Percentiles rank a stretch among this genome's conserved stretches.
Conservation (phyloP, 2,329 filamentous ascomycete genomes). For the Hysterium pulicare region DNA sequence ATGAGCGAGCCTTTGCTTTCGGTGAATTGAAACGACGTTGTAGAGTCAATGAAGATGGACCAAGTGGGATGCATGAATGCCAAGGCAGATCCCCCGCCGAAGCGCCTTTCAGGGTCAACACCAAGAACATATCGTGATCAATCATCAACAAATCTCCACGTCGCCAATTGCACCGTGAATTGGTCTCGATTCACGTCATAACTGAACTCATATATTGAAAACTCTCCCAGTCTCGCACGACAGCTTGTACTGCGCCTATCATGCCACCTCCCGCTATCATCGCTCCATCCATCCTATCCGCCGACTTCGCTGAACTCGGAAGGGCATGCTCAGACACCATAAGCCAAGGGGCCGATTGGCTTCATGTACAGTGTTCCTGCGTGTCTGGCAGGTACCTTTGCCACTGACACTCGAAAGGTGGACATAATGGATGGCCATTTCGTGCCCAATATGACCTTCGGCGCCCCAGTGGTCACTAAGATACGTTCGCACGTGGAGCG, state of each 20-base stretch:
- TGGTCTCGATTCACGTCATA: not conserved
- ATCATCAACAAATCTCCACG: not conserved
- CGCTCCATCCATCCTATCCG: conserved; percentile 95
- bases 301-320: conserved; percentile 88
- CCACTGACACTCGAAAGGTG: conserved; percentile 77
- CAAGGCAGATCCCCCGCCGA: not conserved
- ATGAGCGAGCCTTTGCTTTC: no score
- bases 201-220: conserved; percentile 3
- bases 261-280: conserved; percentile 95
- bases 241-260: conserved; percentile 23
- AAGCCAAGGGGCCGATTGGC: conserved; percentile 66
- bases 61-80: not conserved
- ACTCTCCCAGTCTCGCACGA: conserved; percentile 7
- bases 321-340: conserved; percentile 85
- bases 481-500: conserved; percentile 81
- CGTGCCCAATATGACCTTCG: conserved; percentile 97
- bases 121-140: conserved; percentile 2
- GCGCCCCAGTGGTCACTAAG: conserved; percentile 90
- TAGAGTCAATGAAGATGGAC: not conserved
- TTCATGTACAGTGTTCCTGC: conserved; percentile 29
- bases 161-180: not conserved
- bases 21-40: not conserved
- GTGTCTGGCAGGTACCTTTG: conserved; percentile 7
- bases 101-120: not conserved
- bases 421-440: conserved; percentile 99